Percentiles rank a stretch among this genome's conserved stretches.
Evolutionary conservation across 2,329 filamentous ascomycete species (phyloP).

Genomic region (Hypoxylon sp.): DNA sequence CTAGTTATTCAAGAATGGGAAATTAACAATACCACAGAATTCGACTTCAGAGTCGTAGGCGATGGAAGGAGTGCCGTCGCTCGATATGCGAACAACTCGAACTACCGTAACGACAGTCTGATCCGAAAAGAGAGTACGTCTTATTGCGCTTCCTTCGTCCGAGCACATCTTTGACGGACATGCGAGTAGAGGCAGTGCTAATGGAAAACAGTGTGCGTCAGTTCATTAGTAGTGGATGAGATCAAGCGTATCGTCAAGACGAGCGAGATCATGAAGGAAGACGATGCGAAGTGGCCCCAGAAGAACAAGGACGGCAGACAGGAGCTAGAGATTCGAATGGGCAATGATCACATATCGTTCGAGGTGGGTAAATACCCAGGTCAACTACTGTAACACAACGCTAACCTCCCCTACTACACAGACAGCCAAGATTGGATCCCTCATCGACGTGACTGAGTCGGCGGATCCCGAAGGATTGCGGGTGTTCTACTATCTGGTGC

Average conservation of each 20-base stretch:
- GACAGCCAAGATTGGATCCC: constrained; percentile 98
- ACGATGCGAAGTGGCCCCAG: constrained; percentile 97
- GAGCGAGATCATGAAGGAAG: constrained; percentile 98
- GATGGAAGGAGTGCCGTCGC: constrained; percentile 95
- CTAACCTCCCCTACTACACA: constrained; percentile 56
- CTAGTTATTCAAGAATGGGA: constrained; percentile 4
- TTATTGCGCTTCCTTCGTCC: neutral
- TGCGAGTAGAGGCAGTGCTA: constrained; percentile 5
- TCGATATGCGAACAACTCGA: constrained; percentile 99
- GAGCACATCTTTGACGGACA: neutral
- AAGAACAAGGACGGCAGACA: constrained; percentile 99
- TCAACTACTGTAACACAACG: constrained; percentile 21
- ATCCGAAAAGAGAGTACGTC: constrained; percentile 98
- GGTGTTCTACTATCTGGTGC: constrained; percentile 98
- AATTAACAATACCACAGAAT: constrained; percentile 73
- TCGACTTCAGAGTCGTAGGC: constrained; percentile 92
- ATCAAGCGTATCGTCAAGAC: constrained; percentile 98
- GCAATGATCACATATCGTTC: constrained; percentile 97
- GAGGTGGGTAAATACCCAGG: constrained; percentile 72
- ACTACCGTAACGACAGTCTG: constrained; percentile 97
- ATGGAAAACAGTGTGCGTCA: constrained; percentile 85
- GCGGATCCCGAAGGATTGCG: constrained; percentile 95
- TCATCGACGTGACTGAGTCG: constrained; percentile 97
- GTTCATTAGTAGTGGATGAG: constrained; percentile 88
- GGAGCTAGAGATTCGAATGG: constrained; percentile 93